Percentiles rank a stretch among this genome's conserved stretches.
Evolutionary conservation across 208 protist species (phyloP).

Genomic region (Naegleria fowleri): DNA sequence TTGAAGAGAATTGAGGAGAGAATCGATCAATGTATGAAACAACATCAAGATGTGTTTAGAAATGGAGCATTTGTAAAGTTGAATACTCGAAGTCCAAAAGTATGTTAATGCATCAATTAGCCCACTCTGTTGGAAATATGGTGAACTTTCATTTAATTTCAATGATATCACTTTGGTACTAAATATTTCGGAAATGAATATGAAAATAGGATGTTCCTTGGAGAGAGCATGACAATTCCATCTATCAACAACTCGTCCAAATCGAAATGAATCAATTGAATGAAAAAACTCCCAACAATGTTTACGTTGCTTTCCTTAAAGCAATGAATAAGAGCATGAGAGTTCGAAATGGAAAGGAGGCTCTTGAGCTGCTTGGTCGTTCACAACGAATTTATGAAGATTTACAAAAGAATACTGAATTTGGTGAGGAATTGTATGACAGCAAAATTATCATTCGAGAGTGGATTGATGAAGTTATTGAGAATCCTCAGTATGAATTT

Average conservation of each 20-base stretch:
- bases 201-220: neutral
- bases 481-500: neutral
- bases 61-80: neutral
- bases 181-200: too few relatives aligned
- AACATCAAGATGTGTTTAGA: neutral
- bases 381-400: neutral
- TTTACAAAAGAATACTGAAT: neutral
- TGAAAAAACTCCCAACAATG: neutral
- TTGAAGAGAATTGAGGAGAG: neutral
- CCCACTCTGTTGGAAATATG: too few relatives aligned
- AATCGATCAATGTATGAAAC: neutral
- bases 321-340: conserved; percentile 1
- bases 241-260: neutral
- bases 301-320: neutral
- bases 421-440: neutral
- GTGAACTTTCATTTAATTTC: neutral
- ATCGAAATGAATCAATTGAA: neutral
- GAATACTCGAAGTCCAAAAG: conserved; percentile 4
- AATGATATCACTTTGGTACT: too few relatives aligned
- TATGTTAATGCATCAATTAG: too few relatives aligned
- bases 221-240: neutral
- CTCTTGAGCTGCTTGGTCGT: neutral
- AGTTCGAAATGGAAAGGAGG: neutral
- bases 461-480: neutral
- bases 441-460: neutral